Percentiles rank a stretch among this genome's conserved stretches.
Evolutionary conservation across 345 rosid genomes (phyloP).

Genomic region (Murraya paniculata): DNA sequence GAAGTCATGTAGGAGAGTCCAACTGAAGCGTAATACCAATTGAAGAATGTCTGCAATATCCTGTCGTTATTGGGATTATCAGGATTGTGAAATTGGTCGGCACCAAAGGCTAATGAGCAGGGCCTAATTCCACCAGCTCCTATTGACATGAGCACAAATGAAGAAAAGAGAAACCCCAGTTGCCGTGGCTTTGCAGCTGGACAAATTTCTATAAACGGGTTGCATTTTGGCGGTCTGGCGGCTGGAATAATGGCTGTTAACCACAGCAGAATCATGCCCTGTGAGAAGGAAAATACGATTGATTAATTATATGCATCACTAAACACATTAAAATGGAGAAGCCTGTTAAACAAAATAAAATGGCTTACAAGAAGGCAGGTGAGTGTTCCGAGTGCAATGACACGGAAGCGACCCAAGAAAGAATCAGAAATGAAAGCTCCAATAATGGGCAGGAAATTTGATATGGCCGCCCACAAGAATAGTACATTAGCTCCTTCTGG

Average conservation of each 20-base stretch:
- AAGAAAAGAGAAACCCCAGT: constrained; percentile 28
- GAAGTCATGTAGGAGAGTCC: constrained; percentile 38
- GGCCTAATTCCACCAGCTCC: constrained; percentile 55
- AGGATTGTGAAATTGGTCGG: constrained; percentile 52
- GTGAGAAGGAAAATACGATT: background rate
- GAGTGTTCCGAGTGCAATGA: constrained; percentile 35
- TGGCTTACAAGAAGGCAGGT: constrained; percentile 34
- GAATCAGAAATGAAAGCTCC: constrained; percentile 59
- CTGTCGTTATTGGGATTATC: constrained; percentile 34
- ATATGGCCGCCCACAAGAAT: constrained; percentile 42
- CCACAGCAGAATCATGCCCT: constrained; percentile 53
- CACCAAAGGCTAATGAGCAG: constrained; percentile 54
- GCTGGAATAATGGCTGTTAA: constrained; percentile 35
- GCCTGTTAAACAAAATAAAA: too few relatives aligned
- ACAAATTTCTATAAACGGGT: constrained; percentile 10
- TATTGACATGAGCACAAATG: constrained; percentile 39
- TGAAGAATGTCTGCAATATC: constrained; percentile 47
- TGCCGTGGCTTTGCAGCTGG: constrained; percentile 21
- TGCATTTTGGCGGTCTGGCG: constrained; percentile 40
- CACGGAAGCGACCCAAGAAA: constrained; percentile 42
- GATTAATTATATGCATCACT: too few relatives aligned
- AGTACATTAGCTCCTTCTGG: constrained; percentile 33
- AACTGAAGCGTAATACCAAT: constrained; percentile 54
- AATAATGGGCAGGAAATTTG: constrained; percentile 34
- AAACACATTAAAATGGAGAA: too few relatives aligned